Base-by-base conservation (phyloP, 2,329 filamentous ascomycete genomes). In the Pestalotiopsis sp. region DNA sequence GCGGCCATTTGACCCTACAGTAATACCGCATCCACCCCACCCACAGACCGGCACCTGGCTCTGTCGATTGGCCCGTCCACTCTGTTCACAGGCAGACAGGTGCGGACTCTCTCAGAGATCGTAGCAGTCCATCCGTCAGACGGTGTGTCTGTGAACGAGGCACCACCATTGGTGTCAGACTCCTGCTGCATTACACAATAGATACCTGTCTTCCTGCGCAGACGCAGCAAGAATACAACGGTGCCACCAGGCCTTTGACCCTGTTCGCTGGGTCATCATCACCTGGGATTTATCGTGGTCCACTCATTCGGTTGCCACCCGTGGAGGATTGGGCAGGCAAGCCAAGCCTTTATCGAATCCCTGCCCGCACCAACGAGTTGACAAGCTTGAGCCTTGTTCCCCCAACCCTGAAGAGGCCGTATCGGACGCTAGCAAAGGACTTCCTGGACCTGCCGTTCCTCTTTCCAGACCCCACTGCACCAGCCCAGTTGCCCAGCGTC, bases 21-120 rank as follows among this genome's bases (percentile, higher is more conserved):
- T 76, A 74, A 75, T 76, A 75, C 72, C 66, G 72, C 73, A 52
- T 76, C 75, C 75, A 76, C 75, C 63, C 70, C 68, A 70, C 74
- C 72, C 71, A 72, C 72, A 65, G 45, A 20, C 20, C 45, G 45
- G 45, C 45, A 52, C 45, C 68, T 69, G 70, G 66, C 68, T 69
- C 60, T 69, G 70, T 66, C 71, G 67, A 75, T 76, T 77, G 75
- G 75, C 69, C 68, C 69, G 69, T 67, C 69, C 68, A 64, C 63
- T 70, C 68, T 52, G 45, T 52, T 20, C 45, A 52, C 45, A 52
- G 31, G 31, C 31, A 36, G 31, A n/a, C 45, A n/a, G 17, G 7
- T 68, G 70, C 70, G 68, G 69, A 68, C 68, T 66, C 65, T 62
- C 27, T 39, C 17, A 59, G 59, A 27, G 36, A 12, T 27, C 57